Evolutionary conservation across 106 monocot species (phyloP), one percentile per base, ranked within the genome.

Genomic region (Dioscorea alata): DNA sequence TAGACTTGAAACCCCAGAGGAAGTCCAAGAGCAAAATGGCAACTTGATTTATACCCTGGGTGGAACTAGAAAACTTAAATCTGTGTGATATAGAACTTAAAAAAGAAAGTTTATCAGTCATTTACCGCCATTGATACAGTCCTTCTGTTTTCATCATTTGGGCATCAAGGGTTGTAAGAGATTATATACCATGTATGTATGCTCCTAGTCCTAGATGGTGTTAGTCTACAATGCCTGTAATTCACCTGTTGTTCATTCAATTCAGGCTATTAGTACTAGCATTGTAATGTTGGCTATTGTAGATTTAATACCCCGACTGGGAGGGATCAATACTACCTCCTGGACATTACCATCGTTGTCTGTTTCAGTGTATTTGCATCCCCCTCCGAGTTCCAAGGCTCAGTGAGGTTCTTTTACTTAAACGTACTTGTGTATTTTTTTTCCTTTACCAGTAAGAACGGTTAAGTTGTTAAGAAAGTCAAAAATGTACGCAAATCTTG

Each of bases 1-100:
- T 85, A 12, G 85, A 89, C 68, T 68, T 89, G 12, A 89, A 85
- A 61, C 68, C 88, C 18, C 84, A 84, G 19, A 56, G 88, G 70
- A 85, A 82, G 57, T 74, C 84, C 59, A 88, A 79, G 73, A 67
- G 56, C 73, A 81, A 71, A 53, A 10, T 10, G 9, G 42, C 9
- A 42, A 10, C 42, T 42, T 42, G 42, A 42, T 6, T 8, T 3
- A 42, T 10, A 5, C 42, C 42, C 28, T 42, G 42, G 42, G 42
- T 10, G 42, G 42, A 42, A 42, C 42, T 42, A 8, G 42, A 42
- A 42, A 42, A 42, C 10, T 10, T 42, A 42, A 42, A 42, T 3
- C 42, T 42, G 42, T 42, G 10, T 42, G 42, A 10, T 42, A 42
- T 42, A 42, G 42, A 3, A 42, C 42, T 6, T 42, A 42, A 42